These are phyloP conservation scores for Parathielavia hyrcaniae DNA, from an alignment of 495 filamentous ascomycete genomes.

Conservation along the genomic window DNA sequence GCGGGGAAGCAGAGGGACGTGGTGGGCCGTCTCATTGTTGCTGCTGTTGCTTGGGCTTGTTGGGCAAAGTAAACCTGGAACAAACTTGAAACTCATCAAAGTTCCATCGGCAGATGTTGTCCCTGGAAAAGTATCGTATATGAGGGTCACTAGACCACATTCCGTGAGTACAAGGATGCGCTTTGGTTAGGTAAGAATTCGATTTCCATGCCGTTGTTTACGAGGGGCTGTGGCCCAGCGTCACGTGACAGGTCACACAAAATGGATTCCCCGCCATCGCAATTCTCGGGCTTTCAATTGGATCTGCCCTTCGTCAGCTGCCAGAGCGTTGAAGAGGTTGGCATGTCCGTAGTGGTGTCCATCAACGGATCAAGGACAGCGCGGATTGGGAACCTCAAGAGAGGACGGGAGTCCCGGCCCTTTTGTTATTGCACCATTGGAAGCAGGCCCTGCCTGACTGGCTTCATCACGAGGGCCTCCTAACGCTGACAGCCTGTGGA, in stretches of 20 bases:
- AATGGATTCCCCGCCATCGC: conserved; percentile 3
- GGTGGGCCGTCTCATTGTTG: background rate
- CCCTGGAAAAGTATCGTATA: background rate
- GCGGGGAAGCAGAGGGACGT: background rate
- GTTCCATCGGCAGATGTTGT: too few species aligned
- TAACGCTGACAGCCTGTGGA: background rate
- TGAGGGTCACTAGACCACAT: too few species aligned
- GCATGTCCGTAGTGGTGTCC: background rate
- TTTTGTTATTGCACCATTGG: background rate
- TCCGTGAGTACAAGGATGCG: too few species aligned
- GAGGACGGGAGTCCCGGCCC: background rate
- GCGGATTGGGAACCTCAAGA: conserved; percentile 8
- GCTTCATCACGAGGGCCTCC: background rate
- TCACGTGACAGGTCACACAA: conserved; percentile 7
- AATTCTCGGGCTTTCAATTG: conserved; percentile 7
- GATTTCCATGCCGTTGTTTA: too few species aligned
- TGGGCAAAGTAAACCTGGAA: too few species aligned
- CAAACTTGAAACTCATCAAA: too few species aligned
- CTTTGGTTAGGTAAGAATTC: too few species aligned
- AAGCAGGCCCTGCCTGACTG: background rate
- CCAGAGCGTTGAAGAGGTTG: background rate
- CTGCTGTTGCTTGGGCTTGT: background rate
- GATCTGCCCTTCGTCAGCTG: background rate
- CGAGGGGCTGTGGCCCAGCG: background rate
- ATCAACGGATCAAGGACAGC: conserved; percentile 6